Conservation (phyloP, 371 early-diverging fungal species). For the Quaeritorhiza haematococci region DNA sequence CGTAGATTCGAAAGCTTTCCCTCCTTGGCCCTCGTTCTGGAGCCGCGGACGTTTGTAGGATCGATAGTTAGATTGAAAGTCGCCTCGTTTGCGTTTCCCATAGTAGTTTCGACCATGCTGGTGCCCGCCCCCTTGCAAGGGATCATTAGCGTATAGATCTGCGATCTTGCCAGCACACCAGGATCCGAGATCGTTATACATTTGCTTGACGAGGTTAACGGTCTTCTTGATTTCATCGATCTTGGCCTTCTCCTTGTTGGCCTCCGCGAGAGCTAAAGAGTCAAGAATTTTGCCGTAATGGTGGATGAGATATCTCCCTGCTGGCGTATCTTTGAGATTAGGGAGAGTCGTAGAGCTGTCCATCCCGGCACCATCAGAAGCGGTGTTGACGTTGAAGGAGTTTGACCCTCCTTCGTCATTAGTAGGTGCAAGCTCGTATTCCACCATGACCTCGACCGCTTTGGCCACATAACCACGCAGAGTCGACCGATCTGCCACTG, state of each 20-base stretch:
- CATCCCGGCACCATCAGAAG: neutral
- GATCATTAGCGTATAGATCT: too few species aligned
- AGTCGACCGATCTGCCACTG: slow-evolving; percentile 37
- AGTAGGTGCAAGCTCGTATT: slow-evolving; percentile 5
- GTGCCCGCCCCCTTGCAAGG: too few species aligned
- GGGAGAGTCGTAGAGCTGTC: too few species aligned
- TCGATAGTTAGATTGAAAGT: too few species aligned
- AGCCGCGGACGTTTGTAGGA: too few species aligned
- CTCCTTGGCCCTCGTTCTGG: too few species aligned
- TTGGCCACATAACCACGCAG: slow-evolving; percentile 18
- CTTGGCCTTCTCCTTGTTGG: neutral
- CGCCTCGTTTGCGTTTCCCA: too few species aligned
- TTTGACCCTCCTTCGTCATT: slow-evolving; percentile 2
- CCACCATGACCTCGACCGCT: slow-evolving; percentile 22
- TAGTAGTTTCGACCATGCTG: too few species aligned
- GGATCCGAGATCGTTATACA: slow-evolving; percentile 22
- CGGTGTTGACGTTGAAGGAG: neutral
- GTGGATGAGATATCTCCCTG: neutral
- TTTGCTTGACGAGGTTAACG: neutral
- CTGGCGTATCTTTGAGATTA: neutral
- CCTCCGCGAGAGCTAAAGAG: too few species aligned
- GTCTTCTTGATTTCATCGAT: neutral
- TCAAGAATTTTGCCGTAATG: neutral
- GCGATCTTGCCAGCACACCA: slow-evolving; percentile 29
- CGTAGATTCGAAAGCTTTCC: too few species aligned